Evolutionary conservation across 352 stramenopile genomes (phyloP).

Genomic region (Pythium rishiriense): DNA sequence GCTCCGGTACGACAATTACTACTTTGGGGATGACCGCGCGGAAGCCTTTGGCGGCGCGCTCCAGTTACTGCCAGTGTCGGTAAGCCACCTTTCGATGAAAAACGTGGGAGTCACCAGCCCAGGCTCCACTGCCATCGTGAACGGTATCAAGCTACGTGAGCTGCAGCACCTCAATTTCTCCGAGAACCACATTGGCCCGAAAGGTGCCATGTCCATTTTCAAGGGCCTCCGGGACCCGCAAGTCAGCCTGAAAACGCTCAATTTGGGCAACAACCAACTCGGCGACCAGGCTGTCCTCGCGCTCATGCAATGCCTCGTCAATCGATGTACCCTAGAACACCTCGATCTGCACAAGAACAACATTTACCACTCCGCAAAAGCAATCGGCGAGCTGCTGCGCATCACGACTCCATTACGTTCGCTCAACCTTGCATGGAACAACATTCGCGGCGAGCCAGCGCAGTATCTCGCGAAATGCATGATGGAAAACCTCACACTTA

Average conservation of each 20-base stretch:
- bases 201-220: conserved; percentile 60
- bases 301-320: conserved; percentile 64
- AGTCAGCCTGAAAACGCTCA: conserved; percentile 58
- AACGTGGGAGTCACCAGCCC: conserved; percentile 62
- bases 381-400: conserved; percentile 57
- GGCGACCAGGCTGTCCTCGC: conserved; percentile 57
- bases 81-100: conserved; percentile 71
- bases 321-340: conserved; percentile 65
- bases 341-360: conserved; percentile 63
- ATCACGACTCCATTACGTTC: conserved; percentile 57
- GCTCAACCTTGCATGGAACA: conserved; percentile 77
- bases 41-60: conserved; percentile 63
- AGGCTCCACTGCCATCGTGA: conserved; percentile 60
- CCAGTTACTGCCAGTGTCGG: conserved; percentile 48
- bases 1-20: conserved; percentile 74
- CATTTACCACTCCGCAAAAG: conserved; percentile 62
- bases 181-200: conserved; percentile 58
- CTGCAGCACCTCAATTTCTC: conserved; percentile 69
- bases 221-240: conserved; percentile 51
- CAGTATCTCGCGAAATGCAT: conserved; percentile 64
- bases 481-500: conserved; percentile 72
- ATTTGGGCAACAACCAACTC: conserved; percentile 73
- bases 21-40: conserved; percentile 66
- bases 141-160: conserved; percentile 46
- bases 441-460: conserved; percentile 67